phyloP scores from a whole-genome alignment of 73 alveolate species.

The Durusdinium trenchii region DNA sequence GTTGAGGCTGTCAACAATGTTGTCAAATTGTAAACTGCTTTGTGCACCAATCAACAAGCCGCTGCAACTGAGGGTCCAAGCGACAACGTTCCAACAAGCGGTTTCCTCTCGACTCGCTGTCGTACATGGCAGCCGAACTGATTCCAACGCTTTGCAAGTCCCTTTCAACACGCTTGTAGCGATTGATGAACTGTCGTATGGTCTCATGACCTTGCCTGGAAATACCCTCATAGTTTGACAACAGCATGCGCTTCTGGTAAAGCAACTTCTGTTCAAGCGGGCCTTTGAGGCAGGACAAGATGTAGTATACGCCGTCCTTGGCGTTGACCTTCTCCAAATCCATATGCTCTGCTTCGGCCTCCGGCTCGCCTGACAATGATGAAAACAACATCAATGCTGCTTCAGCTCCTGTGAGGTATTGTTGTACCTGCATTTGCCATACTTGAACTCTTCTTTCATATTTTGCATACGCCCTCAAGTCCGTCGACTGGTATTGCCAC shows the following conservation, averaged over 20 bases:
- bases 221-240: not conserved
- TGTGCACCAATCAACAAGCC: not conserved
- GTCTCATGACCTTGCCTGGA: not conserved
- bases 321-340: not conserved
- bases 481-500: not conserved
- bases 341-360: not conserved
- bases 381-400: not conserved
- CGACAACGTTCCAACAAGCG: not conserved
- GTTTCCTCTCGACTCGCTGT: not conserved
- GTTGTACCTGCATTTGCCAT: not conserved
- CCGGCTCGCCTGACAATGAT: not conserved
- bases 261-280: conserved; percentile 21
- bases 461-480: not conserved
- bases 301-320: not conserved
- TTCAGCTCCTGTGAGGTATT: not conserved
- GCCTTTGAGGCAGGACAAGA: not conserved
- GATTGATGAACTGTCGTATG: not conserved
- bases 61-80: not conserved
- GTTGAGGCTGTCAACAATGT: not conserved
- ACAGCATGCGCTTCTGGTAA: not conserved
- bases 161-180: not conserved
- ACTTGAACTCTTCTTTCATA: not conserved
- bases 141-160: not conserved
- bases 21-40: not conserved
- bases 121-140: not conserved